Conservation (phyloP, 176 grass and related monocot species). For the Carex cristatella region DNA sequence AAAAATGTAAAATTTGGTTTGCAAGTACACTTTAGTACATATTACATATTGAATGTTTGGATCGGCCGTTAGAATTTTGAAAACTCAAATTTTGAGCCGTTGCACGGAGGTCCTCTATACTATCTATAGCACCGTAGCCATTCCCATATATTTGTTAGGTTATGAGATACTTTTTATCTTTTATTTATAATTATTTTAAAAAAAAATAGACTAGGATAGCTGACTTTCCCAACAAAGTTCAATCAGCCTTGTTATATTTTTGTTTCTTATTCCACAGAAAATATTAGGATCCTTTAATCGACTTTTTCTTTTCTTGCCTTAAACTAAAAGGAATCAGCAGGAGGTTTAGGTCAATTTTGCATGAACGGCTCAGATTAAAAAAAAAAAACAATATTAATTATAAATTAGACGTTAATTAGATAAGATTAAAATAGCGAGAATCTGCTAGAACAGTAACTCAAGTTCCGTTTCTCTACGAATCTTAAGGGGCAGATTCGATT, state of each 20-base stretch:
- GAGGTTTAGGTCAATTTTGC: not conserved
- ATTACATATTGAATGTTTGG: too few relatives aligned
- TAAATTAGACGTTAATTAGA: too few relatives aligned
- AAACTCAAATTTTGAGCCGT: too few relatives aligned
- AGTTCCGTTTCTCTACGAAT: too few relatives aligned
- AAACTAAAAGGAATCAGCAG: not conserved
- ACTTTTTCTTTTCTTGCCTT: not conserved
- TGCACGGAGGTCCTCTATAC: too few relatives aligned
- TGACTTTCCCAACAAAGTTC: not conserved
- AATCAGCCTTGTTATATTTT: not conserved
- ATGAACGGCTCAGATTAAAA: not conserved
- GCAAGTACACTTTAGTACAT: too few relatives aligned
- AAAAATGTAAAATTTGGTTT: too few relatives aligned
- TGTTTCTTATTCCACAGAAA: not conserved
- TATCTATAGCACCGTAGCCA: too few relatives aligned
- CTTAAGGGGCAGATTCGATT: too few relatives aligned
- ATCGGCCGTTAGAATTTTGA: too few relatives aligned
- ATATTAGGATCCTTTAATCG: not conserved
- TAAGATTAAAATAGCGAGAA: too few relatives aligned
- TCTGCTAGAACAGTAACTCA: too few relatives aligned
- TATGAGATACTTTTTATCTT: slow-evolving; percentile 4
- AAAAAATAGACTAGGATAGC: not conserved
- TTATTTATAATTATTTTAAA: not conserved
- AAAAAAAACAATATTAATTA: not conserved
- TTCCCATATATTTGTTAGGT: not conserved